Evolutionary conservation across 1,284 basidiomycete species (phyloP).

Genomic region (Pseudozyma sp.): DNA sequence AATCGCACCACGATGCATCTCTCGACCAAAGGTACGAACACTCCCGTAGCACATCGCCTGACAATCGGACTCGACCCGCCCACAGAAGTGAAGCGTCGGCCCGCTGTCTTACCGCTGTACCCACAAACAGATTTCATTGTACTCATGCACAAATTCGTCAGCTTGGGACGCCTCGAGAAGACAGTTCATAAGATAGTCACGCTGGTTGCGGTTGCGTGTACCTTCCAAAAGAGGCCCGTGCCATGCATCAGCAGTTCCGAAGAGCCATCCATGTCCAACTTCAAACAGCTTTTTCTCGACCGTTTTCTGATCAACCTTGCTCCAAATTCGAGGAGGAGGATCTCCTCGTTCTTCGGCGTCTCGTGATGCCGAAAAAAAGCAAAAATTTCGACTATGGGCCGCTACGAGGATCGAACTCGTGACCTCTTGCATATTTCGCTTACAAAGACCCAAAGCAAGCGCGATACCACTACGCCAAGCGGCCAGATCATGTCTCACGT

Average conservation of each 20-base stretch:
- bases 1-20: neutral
- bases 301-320: constrained; percentile 7
- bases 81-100: no score
- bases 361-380: constrained; percentile 6
- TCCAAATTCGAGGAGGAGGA: neutral
- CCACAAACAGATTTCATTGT: no score
- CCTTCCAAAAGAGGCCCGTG: no score
- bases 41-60: no score
- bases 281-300: constrained; percentile 7
- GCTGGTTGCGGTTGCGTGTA: no score
- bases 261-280: constrained; percentile 5
- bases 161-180: no score
- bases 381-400: constrained; percentile 26
- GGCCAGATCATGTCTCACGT: constrained; percentile 12
- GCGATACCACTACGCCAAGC: constrained; percentile 60
- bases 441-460: constrained; percentile 43
- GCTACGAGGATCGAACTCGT: constrained; percentile 59
- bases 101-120: no score
- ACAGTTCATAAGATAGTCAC: no score
- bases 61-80: no score
- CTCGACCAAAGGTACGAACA: no score
- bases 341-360: constrained; percentile 8
- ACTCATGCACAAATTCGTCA: no score
- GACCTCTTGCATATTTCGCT: constrained; percentile 47
- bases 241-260: no score